These are phyloP conservation scores for Cyclotella kingstonii DNA, from an alignment of 108 stramenopile species.

Conservation along the genomic window DNA sequence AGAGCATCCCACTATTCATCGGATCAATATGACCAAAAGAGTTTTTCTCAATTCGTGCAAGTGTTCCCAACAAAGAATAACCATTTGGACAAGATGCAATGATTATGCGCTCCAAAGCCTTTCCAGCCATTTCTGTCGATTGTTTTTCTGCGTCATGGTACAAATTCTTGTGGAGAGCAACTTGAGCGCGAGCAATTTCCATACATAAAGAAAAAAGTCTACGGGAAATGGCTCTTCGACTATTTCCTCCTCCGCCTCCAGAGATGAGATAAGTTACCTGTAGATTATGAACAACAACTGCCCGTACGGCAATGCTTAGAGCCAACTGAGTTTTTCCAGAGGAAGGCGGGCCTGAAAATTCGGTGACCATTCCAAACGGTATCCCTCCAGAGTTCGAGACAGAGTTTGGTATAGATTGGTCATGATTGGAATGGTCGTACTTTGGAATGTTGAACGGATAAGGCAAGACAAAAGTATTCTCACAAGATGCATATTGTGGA, in stretches of 20 bases:
- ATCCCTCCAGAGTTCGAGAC: constrained; percentile 15
- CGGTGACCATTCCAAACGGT: constrained; percentile 39
- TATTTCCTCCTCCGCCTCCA: constrained; percentile 9
- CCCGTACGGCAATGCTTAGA: constrained; percentile 32
- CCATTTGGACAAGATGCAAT: constrained; percentile 27
- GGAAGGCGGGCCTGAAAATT: constrained; percentile 44
- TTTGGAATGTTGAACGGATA: constrained; percentile 18
- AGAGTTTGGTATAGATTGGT: background rate
- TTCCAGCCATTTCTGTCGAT: constrained; percentile 1
- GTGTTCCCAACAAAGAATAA: constrained; percentile 30
- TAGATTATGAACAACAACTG: constrained; percentile 6
- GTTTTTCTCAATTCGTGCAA: constrained; percentile 37
- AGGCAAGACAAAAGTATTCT: constrained; percentile 13
- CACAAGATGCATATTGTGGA: constrained; percentile 2
- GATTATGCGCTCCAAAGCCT: constrained; percentile 14
- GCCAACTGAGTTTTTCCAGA: constrained; percentile 49
- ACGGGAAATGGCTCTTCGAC: constrained; percentile 18
- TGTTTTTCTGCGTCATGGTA: background rate
- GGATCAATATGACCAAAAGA: background rate
- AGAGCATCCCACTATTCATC: constrained; percentile 8
- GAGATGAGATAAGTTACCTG: constrained; percentile 28
- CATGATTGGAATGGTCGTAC: background rate
- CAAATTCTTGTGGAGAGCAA: background rate
- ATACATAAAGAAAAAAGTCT: constrained; percentile 24
- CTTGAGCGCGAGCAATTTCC: constrained; percentile 4